These are phyloP conservation scores for Passiflora organensis DNA, from an alignment of 345 rosid species.

Conservation along the genomic window DNA sequence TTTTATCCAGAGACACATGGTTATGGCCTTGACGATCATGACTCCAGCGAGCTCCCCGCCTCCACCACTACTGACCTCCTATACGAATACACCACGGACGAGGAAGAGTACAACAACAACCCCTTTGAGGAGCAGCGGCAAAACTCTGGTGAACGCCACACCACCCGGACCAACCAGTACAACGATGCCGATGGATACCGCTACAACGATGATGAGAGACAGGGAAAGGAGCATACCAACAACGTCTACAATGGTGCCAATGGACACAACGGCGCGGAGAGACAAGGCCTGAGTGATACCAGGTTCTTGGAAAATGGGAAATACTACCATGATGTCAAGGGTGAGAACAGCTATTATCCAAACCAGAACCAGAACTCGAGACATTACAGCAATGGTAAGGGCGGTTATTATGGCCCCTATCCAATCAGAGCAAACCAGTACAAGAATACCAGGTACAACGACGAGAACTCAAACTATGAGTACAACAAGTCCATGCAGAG, in stretches of 20 bases:
- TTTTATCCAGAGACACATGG: conserved; percentile 42
- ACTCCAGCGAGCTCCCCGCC: conserved; percentile 15
- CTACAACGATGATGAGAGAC: too few relatives aligned
- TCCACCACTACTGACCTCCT: conserved; percentile 16
- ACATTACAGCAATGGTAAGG: background rate
- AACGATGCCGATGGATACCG: conserved; percentile 1
- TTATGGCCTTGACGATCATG: conserved; percentile 50
- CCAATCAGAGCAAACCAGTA: background rate
- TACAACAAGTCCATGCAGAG: too few relatives aligned
- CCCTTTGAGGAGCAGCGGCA: conserved; percentile 2
- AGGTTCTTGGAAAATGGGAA: conserved; percentile 18
- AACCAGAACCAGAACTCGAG: conserved; percentile 12
- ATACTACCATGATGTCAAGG: background rate
- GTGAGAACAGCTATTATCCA: background rate
- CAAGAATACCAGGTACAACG: conserved; percentile 8
- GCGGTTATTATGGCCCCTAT: too few relatives aligned
- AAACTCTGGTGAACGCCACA: conserved; percentile 13
- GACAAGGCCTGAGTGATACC: conserved; percentile 29
- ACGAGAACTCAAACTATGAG: too few relatives aligned
- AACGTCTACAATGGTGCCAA: conserved; percentile 7
- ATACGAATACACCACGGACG: conserved; percentile 16
- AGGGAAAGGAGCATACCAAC: background rate
- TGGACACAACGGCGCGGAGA: conserved; percentile 5
- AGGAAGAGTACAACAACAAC: conserved; percentile 8
- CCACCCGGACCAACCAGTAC: background rate